Percentiles rank a stretch among this genome's conserved stretches.
Evolutionary conservation across 805 yeast genomes (phyloP).

Genomic region (Saturnispora quitensis): DNA sequence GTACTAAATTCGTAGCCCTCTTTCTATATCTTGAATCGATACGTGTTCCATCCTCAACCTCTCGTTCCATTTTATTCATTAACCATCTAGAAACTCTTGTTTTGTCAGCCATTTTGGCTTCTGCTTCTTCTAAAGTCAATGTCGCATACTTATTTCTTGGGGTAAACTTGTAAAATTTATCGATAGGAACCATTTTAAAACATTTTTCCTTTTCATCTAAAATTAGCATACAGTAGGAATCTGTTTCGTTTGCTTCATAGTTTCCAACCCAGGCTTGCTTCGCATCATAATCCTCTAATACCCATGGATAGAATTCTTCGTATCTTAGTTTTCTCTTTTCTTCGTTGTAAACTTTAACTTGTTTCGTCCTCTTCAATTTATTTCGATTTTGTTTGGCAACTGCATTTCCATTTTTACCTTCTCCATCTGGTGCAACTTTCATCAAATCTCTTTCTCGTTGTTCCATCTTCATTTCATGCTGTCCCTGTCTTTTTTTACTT

Average conservation of each 20-base stretch:
- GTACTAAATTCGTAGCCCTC: conserved; percentile 29
- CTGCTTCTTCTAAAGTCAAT: conserved; percentile 86
- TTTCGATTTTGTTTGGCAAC: conserved; percentile 1
- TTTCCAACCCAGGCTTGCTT: conserved; percentile 91
- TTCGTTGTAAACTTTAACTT: conserved; percentile 73
- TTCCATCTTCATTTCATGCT: conserved; percentile 26
- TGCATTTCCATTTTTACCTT: conserved; percentile 35
- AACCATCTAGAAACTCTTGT: conserved; percentile 85
- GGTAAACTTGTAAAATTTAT: conserved; percentile 86
- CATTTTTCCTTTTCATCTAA: conserved; percentile 66
- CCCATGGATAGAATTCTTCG: conserved; percentile 98
- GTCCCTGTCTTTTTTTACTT: conserved; percentile 20
- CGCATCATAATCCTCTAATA: conserved; percentile 93
- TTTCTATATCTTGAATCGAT: conserved; percentile 41
- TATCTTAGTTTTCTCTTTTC: conserved; percentile 75
- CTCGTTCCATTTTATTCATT: conserved; percentile 78
- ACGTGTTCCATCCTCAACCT: conserved; percentile 46
- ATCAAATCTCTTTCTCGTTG: conserved; percentile 40
- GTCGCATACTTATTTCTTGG: conserved; percentile 92
- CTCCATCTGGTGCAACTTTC: conserved; percentile 90
- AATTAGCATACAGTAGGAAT: conserved; percentile 75
- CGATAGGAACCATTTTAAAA: conserved; percentile 91
- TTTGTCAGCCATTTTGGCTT: conserved; percentile 76
- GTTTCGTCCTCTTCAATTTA: conserved; percentile 60
- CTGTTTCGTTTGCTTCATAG: conserved; percentile 85